These are phyloP conservation scores for Ophiostoma sp. DNA, from an alignment of 2,329 filamentous ascomycete genomes.

Conservation along the genomic window DNA sequence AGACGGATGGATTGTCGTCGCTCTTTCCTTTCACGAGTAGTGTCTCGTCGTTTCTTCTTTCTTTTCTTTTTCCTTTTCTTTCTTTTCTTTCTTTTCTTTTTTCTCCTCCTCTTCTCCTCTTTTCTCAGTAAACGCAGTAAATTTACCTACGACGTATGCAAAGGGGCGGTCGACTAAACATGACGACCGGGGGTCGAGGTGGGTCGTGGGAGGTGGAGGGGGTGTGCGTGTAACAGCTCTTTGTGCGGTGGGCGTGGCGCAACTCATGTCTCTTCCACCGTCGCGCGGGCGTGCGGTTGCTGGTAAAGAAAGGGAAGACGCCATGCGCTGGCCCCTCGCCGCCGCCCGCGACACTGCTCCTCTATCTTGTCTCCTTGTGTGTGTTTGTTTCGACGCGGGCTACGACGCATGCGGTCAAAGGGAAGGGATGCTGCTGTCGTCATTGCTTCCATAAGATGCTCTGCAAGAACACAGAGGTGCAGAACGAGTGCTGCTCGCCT, in stretches of 20 bases:
- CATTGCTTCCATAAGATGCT: too few relatives aligned
- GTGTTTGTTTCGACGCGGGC: too few relatives aligned
- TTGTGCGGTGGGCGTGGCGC: not conserved
- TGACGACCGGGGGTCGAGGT: slow-evolving; percentile 8
- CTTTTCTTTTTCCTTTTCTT: not conserved
- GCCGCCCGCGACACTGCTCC: too few relatives aligned
- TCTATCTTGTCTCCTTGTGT: too few relatives aligned
- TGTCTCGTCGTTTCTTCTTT: not conserved
- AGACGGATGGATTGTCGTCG: too few relatives aligned
- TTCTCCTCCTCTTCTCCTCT: not conserved
- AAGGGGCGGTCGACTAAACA: slow-evolving; percentile 8
- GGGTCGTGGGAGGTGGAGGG: slow-evolving; percentile 5
- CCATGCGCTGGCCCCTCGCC: not conserved
- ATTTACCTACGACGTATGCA: not conserved
- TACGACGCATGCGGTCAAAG: too few relatives aligned
- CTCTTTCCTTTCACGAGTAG: not conserved
- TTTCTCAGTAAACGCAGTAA: not conserved
- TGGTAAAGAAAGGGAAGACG: slow-evolving; percentile 4
- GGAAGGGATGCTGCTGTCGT: too few relatives aligned
- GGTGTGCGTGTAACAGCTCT: slow-evolving; percentile 12
- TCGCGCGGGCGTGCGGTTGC: slow-evolving; percentile 1
- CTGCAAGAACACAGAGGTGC: too few relatives aligned
- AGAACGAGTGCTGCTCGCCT: too few relatives aligned
- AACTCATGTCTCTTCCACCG: not conserved
- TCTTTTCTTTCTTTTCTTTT: not conserved